phyloP scores from a whole-genome alignment of 2,329 filamentous ascomycete genomes.

The Monilinia fructicola region DNA sequence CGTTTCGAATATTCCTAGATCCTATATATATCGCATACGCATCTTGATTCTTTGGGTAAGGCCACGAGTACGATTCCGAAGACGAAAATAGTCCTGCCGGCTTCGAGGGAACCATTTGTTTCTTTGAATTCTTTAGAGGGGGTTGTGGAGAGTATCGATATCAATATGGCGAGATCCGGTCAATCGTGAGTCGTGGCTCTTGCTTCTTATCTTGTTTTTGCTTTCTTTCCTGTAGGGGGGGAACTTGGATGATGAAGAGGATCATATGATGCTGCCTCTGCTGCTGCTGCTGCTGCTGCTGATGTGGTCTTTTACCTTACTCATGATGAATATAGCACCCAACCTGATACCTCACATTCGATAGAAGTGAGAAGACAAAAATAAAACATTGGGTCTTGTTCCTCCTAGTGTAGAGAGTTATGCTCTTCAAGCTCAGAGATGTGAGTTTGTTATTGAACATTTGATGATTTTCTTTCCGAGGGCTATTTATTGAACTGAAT shows the following conservation, averaged over 20 bases:
- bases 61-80: neutral
- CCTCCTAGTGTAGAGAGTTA: slow-evolving; percentile 38
- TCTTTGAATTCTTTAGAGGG: neutral
- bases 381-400: slow-evolving; percentile 35
- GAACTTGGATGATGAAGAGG: too few species aligned
- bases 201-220: neutral
- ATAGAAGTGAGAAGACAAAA: slow-evolving; percentile 31
- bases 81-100: too few species aligned
- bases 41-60: neutral
- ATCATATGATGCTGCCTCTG: neutral
- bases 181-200: slow-evolving; percentile 26
- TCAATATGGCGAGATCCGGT: neutral
- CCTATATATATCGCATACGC: neutral
- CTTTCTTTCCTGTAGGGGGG: neutral
- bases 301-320: too few species aligned
- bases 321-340: slow-evolving; percentile 8
- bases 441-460: slow-evolving; percentile 26
- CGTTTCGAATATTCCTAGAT: neutral
- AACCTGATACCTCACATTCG: slow-evolving; percentile 37
- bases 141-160: neutral
- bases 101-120: neutral
- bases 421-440: slow-evolving; percentile 36
- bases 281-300: neutral
- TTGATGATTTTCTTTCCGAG: neutral
- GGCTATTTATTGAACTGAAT: slow-evolving; percentile 2